Evolutionary conservation across 2,329 filamentous ascomycete species (phyloP), one percentile per base, ranked within the genome.

Genomic region (Cephalotrichum gorgonifer): DNA sequence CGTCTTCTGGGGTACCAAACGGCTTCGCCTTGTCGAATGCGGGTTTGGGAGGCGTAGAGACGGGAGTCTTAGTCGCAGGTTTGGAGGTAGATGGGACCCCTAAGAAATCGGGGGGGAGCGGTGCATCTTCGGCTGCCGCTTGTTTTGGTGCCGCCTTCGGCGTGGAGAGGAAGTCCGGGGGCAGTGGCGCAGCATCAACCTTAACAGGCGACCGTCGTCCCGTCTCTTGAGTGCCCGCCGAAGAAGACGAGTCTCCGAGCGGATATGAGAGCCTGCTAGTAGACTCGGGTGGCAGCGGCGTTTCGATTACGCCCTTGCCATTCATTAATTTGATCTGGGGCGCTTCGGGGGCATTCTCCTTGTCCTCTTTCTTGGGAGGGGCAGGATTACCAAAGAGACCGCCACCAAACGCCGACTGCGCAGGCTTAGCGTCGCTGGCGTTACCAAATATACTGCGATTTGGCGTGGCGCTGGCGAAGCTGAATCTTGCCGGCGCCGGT

Each of bases 221-320:
- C 3, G 47, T n/a, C 30, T 49, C 38, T 8, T 28, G 28, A 20
- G 47, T 46, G 12, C 51, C 61, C 53, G 68, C 65, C 43, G 75
- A 78, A 41, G 73, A 75, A 31, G 72, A 73, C 17, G 73, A 75
- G 51, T 75, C 71, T 44, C 71, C 73, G 35, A 76, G 54, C 45
- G 68, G 63, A 56, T 71, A 78, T 46, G 65, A 60, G 51, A 64
- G 61, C 65, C 73, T 78, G 68, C 75, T 80, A 48, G 69, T 78
- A 50, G 73, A 63, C 53, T 79, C 75, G 22, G 76, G 75, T 30
- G 77, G 76, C 4, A 79, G 62, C 50, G 76, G 75, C 22, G 57
- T 62, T 51, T 65, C 65, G 50, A 60, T 55, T 28, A n/a, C 17
- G 12, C 44, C 42, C 39, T 52, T 47, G 9, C 62, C 59, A 23